These are phyloP conservation scores for Yamadazyma ubonensis DNA, from an alignment of 805 yeast species.

Conservation along the genomic window DNA sequence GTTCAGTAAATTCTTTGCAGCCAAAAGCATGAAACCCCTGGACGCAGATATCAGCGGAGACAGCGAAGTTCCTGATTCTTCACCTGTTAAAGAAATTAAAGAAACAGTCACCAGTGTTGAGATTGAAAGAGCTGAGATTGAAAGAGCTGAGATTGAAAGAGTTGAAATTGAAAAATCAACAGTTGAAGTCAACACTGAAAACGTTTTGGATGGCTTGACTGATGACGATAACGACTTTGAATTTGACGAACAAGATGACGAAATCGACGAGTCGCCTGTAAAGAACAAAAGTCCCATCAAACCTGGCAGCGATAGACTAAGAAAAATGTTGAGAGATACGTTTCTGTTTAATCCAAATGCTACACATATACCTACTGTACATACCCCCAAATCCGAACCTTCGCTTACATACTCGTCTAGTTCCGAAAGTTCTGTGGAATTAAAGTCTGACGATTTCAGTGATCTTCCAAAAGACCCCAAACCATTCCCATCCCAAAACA, in stretches of 20 bases:
- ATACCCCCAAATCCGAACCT: too few relatives aligned
- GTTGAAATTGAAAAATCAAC: not conserved
- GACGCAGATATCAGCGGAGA: slow-evolving; percentile 23
- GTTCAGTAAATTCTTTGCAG: slow-evolving; percentile 4
- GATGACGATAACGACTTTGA: slow-evolving; percentile 19
- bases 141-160: slow-evolving; percentile 21
- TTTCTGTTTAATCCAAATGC: slow-evolving; percentile 21
- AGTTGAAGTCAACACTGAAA: slow-evolving; percentile 7
- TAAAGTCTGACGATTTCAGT: slow-evolving; percentile 5
- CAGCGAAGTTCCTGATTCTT: slow-evolving; percentile 32
- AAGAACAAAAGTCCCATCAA: slow-evolving; percentile 15
- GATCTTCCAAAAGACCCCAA: not conserved
- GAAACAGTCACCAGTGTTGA: not conserved
- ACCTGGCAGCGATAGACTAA: not conserved
- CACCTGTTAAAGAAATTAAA: slow-evolving; percentile 21
- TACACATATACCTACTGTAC: too few relatives aligned
- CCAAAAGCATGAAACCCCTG: not conserved
- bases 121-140: slow-evolving; percentile 14
- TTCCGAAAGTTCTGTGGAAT: slow-evolving; percentile 3
- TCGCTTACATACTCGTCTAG: not conserved
- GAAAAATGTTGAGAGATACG: slow-evolving; percentile 19
- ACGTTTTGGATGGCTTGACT: slow-evolving; percentile 16
- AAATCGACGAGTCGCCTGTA: slow-evolving; percentile 42
- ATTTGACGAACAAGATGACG: slow-evolving; percentile 33
- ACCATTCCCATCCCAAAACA: not conserved